A percentile compares a stretch with the other conserved stretches of the same genome.
Evolutionary conservation across 176 grass and related monocot species (phyloP).

Genomic region (Musa schizocarpa): DNA sequence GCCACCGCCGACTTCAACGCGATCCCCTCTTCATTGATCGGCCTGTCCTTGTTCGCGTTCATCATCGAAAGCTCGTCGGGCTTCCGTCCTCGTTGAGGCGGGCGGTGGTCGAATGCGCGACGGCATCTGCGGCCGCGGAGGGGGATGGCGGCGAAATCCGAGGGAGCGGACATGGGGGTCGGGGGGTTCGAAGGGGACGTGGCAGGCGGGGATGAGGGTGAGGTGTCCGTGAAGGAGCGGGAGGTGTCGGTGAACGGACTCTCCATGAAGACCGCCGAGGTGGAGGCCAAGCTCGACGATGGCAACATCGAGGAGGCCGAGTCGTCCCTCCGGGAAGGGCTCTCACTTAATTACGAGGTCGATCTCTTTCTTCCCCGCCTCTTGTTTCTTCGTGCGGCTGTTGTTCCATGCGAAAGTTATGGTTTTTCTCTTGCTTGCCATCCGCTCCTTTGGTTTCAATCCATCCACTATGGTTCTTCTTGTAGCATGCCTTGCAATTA

Average conservation of each 20-base stretch:
- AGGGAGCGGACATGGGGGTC: constrained; percentile 6
- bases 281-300: constrained; percentile 66
- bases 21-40: not conserved
- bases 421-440: not conserved
- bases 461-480: not conserved
- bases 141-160: constrained; percentile 12
- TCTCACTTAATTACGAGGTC: constrained; percentile 95
- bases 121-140: constrained; percentile 1
- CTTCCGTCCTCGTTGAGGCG: not conserved
- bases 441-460: not conserved
- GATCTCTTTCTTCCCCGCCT: not conserved
- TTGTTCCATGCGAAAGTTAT: constrained; percentile 4
- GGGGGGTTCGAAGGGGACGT: not conserved
- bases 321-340: constrained; percentile 86
- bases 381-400: not conserved
- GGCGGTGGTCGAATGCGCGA: constrained; percentile 14
- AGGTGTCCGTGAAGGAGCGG: constrained; percentile 18
- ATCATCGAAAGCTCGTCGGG: not conserved
- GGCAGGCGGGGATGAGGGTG: constrained; percentile 16
- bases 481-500: no score
- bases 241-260: not conserved
- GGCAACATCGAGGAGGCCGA: constrained; percentile 96
- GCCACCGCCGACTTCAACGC: not conserved
- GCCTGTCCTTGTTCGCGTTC: not conserved
- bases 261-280: constrained; percentile 36